Percentiles rank a stretch among this genome's conserved stretches.
These are phyloP conservation scores for Cardamine chenopodiifolia DNA, from an alignment of 345 rosid genomes.

Conservation along the genomic window DNA sequence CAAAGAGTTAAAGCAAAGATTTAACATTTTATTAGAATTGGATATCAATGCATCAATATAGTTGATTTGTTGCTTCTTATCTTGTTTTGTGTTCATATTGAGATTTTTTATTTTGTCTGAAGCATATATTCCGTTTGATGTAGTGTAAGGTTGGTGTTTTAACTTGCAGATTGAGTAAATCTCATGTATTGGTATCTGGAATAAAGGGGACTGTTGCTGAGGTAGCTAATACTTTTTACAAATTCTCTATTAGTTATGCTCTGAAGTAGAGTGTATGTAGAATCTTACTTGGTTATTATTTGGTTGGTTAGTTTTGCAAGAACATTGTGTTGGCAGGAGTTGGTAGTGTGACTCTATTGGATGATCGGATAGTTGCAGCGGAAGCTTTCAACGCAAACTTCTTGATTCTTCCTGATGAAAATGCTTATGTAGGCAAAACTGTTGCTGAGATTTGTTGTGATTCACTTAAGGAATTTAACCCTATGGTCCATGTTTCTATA, in stretches of 20 bases:
- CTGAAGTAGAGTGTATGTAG: slow-evolving; percentile 6
- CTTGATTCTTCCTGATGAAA: slow-evolving; percentile 69
- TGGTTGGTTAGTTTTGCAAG: slow-evolving; percentile 79
- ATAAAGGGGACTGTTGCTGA: slow-evolving; percentile 35
- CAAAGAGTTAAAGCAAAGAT: too few relatives aligned
- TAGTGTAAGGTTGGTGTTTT: background rate
- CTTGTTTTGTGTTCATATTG: background rate
- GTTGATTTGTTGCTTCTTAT: background rate
- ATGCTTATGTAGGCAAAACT: slow-evolving; percentile 56
- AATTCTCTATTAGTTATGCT: background rate
- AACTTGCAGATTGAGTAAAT: slow-evolving; percentile 37
- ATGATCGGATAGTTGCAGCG: slow-evolving; percentile 60
- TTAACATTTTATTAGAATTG: background rate
- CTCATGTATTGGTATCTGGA: slow-evolving; percentile 34
- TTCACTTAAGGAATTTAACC: slow-evolving; percentile 86
- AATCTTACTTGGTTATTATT: background rate
- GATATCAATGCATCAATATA: background rate
- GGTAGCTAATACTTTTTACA: slow-evolving; percentile 5
- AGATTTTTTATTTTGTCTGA: background rate
- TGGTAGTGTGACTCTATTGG: slow-evolving; percentile 86
- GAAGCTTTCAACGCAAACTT: slow-evolving; percentile 73
- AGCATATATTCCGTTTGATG: slow-evolving; percentile 7
- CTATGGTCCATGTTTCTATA: slow-evolving; percentile 84
- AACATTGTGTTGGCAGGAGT: slow-evolving; percentile 95
- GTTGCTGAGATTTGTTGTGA: slow-evolving; percentile 85